A percentile compares a stretch with the other conserved stretches of the same genome.
Conservation (phyloP, 371 early-diverging fungal species). For the Lichtheimia ramosa region DNA sequence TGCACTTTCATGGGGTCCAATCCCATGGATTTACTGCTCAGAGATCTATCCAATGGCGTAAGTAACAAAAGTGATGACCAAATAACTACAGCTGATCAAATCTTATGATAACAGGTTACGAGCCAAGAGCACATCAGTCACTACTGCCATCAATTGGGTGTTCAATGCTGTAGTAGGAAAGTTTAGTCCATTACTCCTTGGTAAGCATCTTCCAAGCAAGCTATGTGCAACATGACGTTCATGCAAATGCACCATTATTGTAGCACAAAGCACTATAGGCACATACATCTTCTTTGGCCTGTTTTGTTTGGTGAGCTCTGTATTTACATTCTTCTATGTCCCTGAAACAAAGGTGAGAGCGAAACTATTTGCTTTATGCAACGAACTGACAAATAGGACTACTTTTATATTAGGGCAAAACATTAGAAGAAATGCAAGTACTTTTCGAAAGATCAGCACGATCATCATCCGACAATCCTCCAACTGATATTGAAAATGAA, state of each 20-base stretch:
- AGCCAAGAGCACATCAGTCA: constrained; percentile 51
- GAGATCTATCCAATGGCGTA: constrained; percentile 55
- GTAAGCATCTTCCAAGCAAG: background rate
- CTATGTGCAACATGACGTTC: background rate
- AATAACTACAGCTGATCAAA: background rate
- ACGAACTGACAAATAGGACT: background rate
- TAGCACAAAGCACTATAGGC: constrained; percentile 29
- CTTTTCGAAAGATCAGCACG: constrained; percentile 12
- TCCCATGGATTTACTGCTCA: constrained; percentile 50
- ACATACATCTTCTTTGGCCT: constrained; percentile 47
- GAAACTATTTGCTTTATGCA: background rate
- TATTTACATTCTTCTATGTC: constrained; percentile 20
- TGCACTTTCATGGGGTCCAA: constrained; percentile 39
- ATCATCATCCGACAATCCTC: background rate
- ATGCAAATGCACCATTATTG: background rate
- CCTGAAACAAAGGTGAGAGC: constrained; percentile 33
- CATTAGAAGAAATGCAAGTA: constrained; percentile 29
- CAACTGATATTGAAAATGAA: too few relatives aligned
- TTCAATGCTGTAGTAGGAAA: constrained; percentile 42
- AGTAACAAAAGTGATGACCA: background rate
- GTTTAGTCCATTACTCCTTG: constrained; percentile 28
- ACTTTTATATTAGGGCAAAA: constrained; percentile 20
- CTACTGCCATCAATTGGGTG: constrained; percentile 71
- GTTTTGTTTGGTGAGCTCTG: constrained; percentile 21
- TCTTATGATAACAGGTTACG: constrained; percentile 25